phyloP scores from a whole-genome alignment of 768 basidiomycete genomes.

The Paxillus rubicundulus region DNA sequence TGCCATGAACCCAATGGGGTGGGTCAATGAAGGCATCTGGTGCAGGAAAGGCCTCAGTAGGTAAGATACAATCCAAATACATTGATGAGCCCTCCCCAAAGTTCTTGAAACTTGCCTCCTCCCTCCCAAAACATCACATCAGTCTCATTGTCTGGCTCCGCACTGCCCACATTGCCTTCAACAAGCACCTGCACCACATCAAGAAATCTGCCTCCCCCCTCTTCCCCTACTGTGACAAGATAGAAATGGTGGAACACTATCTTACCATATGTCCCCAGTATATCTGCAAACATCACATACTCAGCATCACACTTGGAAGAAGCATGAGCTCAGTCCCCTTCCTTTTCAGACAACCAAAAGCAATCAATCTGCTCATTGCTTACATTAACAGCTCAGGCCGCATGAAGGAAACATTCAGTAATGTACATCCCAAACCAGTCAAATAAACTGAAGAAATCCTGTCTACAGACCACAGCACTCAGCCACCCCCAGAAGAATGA shows the following conservation, averaged over 20 bases:
- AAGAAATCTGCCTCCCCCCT: slow-evolving; percentile 15
- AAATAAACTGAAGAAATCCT: no score
- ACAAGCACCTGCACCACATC: slow-evolving; percentile 31
- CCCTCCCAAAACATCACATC: neutral
- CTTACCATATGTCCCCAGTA: slow-evolving; percentile 20
- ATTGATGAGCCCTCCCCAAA: no score
- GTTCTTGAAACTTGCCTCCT: neutral
- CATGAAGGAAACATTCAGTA: no score
- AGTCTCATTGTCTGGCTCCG: slow-evolving; percentile 14
- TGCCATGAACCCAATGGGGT: no score
- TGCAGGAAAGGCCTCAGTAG: no score
- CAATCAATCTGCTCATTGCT: neutral
- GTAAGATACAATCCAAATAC: no score
- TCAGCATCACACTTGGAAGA: no score
- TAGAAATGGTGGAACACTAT: neutral
- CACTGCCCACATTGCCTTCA: slow-evolving; percentile 30
- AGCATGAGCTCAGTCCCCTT: no score
- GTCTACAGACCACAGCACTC: no score
- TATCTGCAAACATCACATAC: neutral
- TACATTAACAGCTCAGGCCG: neutral
- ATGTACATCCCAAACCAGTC: no score
- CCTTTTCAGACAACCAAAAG: neutral
- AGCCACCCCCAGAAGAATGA: no score
- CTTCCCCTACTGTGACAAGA: slow-evolving; percentile 26
- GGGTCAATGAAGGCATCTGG: no score